Evolutionary conservation across 2,329 filamentous ascomycete species (phyloP), one percentile per base, ranked within the genome.

Genomic region (Neopestalotiopsis rosae): DNA sequence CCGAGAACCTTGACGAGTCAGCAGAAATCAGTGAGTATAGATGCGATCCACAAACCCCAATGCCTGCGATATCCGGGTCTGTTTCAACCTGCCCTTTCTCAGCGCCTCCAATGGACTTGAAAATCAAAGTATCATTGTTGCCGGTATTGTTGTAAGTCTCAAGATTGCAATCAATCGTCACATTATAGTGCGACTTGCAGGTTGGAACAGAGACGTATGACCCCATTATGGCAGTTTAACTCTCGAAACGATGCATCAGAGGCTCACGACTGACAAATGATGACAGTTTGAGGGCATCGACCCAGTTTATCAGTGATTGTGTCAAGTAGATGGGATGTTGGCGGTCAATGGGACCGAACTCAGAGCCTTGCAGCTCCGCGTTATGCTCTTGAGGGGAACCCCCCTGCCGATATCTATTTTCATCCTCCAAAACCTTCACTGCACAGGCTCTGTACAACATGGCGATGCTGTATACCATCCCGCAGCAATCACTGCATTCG

Each of bases 21-120:
- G 66, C 56, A 65, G 32, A 34, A 12, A 28, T 14, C 7, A 14
- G 24, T 59, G 17, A 20, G 5, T 3, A 24, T n/a, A 7, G 9
- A 9, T n/a, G 17, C 4, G n/a, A 57, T 17, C 20, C 17, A 67
- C 71, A 5, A 69, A 75, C 74, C 49, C 74, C 74, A 68, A 75
- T 69, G 6, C 74, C 74, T 42, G 72, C 74, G 49, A 76, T 73
- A 64, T 75, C 74, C 14, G 73, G 65, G 69, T 78, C 72, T 5
- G 68, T 63, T 45, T 72, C 65, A 57, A 75, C 70, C 52, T 72
- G 12, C 10, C 59, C 59, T 32, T 30, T 13, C 24, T 28, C 34
- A 24, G 14, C 13, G 30, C n/a, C 59, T 20, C 59, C 59, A 24
- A 62, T 62, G n/a, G 24, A 62, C 14, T 62, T 30, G 32, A n/a